Percentiles rank a stretch among this genome's conserved stretches.
Evolutionary conservation across 225 moss, liverwort and hornwort species (phyloP).

Genomic region (Straminergon stramineum): DNA sequence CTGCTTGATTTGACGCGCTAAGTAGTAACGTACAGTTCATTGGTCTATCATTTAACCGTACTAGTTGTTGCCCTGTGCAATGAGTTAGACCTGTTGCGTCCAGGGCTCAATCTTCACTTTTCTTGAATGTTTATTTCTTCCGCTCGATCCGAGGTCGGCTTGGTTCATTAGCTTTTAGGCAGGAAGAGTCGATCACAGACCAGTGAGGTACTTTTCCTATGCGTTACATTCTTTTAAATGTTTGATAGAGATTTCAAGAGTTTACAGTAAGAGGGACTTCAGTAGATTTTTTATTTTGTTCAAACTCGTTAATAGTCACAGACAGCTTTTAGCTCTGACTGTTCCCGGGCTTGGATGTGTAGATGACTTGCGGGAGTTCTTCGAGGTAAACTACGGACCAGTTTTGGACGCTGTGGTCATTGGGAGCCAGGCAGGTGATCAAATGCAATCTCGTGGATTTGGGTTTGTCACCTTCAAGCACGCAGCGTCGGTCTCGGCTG

Average conservation of each 20-base stretch:
- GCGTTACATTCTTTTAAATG: not conserved
- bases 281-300: not conserved
- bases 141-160: not conserved
- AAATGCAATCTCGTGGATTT: constrained; percentile 94
- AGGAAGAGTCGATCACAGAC: not conserved
- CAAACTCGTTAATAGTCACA: not conserved
- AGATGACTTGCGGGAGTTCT: constrained; percentile 91
- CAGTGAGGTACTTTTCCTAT: not conserved
- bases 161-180: not conserved
- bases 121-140: not conserved
- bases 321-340: not conserved
- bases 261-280: not conserved
- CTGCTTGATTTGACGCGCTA: constrained; percentile 29
- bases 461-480: constrained; percentile 97
- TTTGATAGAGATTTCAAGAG: not conserved
- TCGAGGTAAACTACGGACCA: constrained; percentile 86
- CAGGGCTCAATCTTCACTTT: not conserved
- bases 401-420: constrained; percentile 91
- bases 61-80: not conserved
- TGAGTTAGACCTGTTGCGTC: not conserved
- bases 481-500: constrained; percentile 78
- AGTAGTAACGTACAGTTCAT: constrained; percentile 15
- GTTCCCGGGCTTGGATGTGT: not conserved
- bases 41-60: constrained; percentile 12
- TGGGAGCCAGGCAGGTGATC: constrained; percentile 83